Percentiles rank a stretch among this genome's conserved stretches.
These are phyloP conservation scores for Micromonas commoda DNA, from an alignment of 139 green algal species.

Conservation along the genomic window DNA sequence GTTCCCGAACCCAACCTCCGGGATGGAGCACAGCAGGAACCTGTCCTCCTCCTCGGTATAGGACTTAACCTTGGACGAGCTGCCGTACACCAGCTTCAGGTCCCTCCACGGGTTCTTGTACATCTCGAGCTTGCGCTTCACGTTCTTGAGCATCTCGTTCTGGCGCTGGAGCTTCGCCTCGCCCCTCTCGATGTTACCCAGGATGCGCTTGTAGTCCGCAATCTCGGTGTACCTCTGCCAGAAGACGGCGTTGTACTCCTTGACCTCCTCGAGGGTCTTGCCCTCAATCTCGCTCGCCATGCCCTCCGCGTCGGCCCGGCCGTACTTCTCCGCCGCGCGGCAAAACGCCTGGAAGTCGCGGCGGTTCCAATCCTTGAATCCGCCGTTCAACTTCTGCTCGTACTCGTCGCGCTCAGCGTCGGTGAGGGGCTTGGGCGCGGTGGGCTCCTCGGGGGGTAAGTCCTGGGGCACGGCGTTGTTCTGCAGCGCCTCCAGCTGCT, in stretches of 20 bases:
- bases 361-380: conserved; percentile 84
- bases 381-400: conserved; percentile 37
- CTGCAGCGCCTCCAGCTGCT: conserved; percentile 22
- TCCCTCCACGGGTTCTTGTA: conserved; percentile 95
- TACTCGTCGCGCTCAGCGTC: conserved; percentile 65
- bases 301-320: conserved; percentile 59
- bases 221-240: conserved; percentile 46
- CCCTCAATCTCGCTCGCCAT: conserved; percentile 86
- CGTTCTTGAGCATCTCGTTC: conserved; percentile 74
- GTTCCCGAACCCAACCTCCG: conserved; percentile 90
- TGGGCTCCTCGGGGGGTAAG: conserved; percentile 26
- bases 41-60: conserved; percentile 99
- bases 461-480: not conserved
- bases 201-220: conserved; percentile 49
- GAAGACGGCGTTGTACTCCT: conserved; percentile 47
- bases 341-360: conserved; percentile 91
- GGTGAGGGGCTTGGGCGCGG: conserved; percentile 76
- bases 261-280: conserved; percentile 84
- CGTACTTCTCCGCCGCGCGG: conserved; percentile 81
- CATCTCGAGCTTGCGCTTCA: conserved; percentile 81
- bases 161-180: conserved; percentile 82
- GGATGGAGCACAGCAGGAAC: conserved; percentile 92
- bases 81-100: conserved; percentile 50
- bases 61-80: conserved; percentile 87
- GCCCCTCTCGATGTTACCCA: conserved; percentile 93